phyloP scores from a whole-genome alignment of 73 alveolate genomes.

The Symbiodinium natans region DNA sequence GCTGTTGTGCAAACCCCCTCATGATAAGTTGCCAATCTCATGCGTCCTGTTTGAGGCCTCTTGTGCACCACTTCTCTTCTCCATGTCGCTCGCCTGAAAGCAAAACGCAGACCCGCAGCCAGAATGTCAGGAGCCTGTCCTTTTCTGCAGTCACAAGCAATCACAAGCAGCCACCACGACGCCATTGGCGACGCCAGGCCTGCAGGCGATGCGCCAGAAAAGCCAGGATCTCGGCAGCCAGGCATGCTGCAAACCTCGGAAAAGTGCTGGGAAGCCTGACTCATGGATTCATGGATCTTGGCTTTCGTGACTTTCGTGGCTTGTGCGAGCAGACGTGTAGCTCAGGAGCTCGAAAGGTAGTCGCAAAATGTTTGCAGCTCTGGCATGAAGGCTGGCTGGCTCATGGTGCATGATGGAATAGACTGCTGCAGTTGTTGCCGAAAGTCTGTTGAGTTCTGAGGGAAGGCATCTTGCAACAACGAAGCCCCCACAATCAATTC shows the following conservation, averaged over 20 bases:
- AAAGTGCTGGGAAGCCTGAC: no score
- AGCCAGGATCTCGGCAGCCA: constrained; percentile 40
- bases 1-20: no score
- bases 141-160: no score
- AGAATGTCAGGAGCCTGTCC: no score
- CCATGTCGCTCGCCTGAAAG: neutral
- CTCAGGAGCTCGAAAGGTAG: constrained; percentile 52
- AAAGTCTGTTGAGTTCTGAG: neutral
- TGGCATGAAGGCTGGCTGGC: constrained; percentile 30
- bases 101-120: no score
- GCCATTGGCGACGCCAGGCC: neutral
- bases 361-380: constrained; percentile 50
- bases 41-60: neutral
- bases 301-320: no score
- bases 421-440: neutral
- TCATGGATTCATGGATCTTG: no score
- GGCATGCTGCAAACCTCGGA: constrained; percentile 66
- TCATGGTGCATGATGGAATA: neutral
- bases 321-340: neutral
- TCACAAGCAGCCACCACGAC: neutral
- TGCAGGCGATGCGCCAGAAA: neutral
- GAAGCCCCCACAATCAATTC: neutral
- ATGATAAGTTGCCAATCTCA: no score
- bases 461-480: neutral
- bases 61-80: neutral